Evolutionary conservation across 306 rosid genomes (phyloP).

Genomic region (Corylus heterophylla): DNA sequence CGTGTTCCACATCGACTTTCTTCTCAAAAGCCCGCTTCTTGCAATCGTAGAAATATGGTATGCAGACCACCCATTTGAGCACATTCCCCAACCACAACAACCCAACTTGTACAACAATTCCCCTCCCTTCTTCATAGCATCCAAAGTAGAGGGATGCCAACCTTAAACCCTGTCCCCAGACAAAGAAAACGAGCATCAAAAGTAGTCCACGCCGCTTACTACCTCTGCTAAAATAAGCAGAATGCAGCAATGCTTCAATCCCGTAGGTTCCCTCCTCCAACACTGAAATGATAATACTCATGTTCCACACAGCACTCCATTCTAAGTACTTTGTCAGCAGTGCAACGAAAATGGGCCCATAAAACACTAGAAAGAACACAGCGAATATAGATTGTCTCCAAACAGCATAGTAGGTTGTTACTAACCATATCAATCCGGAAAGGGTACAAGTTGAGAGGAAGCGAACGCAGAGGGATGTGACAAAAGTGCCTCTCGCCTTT

Average conservation of each 20-base stretch:
- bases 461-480: conserved; percentile 36
- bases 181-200: conserved; percentile 56
- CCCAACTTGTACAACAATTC: conserved; percentile 37
- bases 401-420: conserved; percentile 3
- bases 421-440: conserved; percentile 29
- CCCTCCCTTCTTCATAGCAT: conserved; percentile 37
- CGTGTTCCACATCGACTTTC: conserved; percentile 39
- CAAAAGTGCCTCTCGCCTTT: conserved; percentile 36
- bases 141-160: conserved; percentile 38
- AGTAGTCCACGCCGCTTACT: conserved; percentile 39
- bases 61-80: conserved; percentile 56
- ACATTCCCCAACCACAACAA: conserved; percentile 44
- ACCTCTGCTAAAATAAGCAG: conserved; percentile 47
- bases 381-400: not conserved
- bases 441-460: conserved; percentile 28
- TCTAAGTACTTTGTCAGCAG: conserved; percentile 43
- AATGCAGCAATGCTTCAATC: conserved; percentile 39
- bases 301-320: conserved; percentile 59
- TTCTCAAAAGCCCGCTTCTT: conserved; percentile 44
- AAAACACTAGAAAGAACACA: conserved; percentile 11
- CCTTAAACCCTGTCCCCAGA: conserved; percentile 47
- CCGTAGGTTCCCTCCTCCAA: conserved; percentile 54
- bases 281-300: conserved; percentile 56
- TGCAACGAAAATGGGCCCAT: conserved; percentile 19
- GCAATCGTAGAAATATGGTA: conserved; percentile 57